phyloP scores from a whole-genome alignment of 179 eudicot species.

The Camellia oleifera region DNA sequence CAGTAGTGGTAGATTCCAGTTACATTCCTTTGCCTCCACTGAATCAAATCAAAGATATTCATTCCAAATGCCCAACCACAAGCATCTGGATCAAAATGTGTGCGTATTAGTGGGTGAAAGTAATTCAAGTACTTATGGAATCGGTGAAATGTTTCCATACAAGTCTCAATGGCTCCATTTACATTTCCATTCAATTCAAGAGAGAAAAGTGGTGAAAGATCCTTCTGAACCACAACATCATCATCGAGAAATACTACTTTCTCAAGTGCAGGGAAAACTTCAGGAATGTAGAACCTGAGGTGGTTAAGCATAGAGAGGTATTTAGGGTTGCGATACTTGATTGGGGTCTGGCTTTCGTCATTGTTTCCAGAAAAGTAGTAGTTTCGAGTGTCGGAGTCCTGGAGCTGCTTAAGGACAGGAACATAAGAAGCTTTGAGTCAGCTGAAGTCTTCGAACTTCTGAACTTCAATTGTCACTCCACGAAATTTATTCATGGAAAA shows the following conservation, averaged over 20 bases:
- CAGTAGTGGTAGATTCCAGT: constrained; percentile 84
- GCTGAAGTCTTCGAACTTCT: constrained; percentile 69
- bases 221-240: constrained; percentile 81
- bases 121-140: constrained; percentile 82
- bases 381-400: constrained; percentile 68
- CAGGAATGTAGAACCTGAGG: constrained; percentile 76
- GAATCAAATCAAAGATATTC: constrained; percentile 75
- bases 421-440: constrained; percentile 87
- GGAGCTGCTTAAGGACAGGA: constrained; percentile 82
- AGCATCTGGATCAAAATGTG: constrained; percentile 85
- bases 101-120: constrained; percentile 72
- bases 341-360: constrained; percentile 59
- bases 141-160: constrained; percentile 87
- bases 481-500: constrained; percentile 61
- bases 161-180: constrained; percentile 86
- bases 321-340: constrained; percentile 77
- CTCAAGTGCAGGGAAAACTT: constrained; percentile 66
- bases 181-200: constrained; percentile 72
- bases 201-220: constrained; percentile 59
- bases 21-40: constrained; percentile 81
- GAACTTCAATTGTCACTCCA: constrained; percentile 72
- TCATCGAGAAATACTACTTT: constrained; percentile 79
- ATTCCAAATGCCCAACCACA: constrained; percentile 94
- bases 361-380: constrained; percentile 75
- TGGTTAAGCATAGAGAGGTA: constrained; percentile 85